These are phyloP conservation scores for Zasmidium citrigriseum DNA, from an alignment of 2,329 filamentous ascomycete species.

Conservation along the genomic window DNA sequence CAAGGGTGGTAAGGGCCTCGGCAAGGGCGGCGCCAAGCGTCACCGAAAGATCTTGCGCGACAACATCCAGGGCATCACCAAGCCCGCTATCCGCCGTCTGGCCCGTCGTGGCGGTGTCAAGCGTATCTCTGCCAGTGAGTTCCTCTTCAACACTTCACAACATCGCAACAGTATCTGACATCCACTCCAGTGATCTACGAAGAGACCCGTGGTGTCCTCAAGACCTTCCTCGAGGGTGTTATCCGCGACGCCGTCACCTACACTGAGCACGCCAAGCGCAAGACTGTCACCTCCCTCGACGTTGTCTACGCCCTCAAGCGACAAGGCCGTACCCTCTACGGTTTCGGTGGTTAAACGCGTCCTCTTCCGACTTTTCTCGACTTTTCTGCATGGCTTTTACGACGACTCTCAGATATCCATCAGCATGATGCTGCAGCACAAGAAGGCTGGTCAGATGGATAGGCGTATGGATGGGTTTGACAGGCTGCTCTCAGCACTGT, in stretches of 20 bases:
- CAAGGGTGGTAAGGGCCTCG: constrained; percentile 96
- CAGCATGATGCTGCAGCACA: constrained; percentile 34
- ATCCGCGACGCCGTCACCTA: constrained; percentile 79
- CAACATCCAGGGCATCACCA: constrained; percentile 99
- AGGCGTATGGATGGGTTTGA: constrained; percentile 32
- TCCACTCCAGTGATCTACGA: constrained; percentile 69
- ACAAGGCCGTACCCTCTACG: constrained; percentile 67
- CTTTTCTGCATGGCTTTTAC: constrained; percentile 36
- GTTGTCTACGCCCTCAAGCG: constrained; percentile 66
- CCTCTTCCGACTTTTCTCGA: constrained; percentile 23
- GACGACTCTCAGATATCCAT: constrained; percentile 37
- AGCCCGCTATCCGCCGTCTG: constrained; percentile 97
- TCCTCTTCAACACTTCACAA: constrained; percentile 7
- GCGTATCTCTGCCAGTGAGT: constrained; percentile 92
- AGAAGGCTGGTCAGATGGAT: constrained; percentile 36
- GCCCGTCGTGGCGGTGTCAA: constrained; percentile 99
- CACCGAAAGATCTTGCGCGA: constrained; percentile 99
- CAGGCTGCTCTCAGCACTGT: constrained; percentile 29
- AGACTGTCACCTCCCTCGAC: constrained; percentile 66
- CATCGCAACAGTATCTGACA: constrained; percentile 24
- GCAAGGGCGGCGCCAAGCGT: constrained; percentile 98
- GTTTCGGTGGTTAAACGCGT: constrained; percentile 63
- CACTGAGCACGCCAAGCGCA: constrained; percentile 81
- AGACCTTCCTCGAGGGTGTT: constrained; percentile 81
- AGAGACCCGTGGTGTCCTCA: constrained; percentile 78